Evolutionary conservation across 2,329 filamentous ascomycete species (phyloP), one percentile per base, ranked within the genome.

Genomic region (Paradendryphiella salina): DNA sequence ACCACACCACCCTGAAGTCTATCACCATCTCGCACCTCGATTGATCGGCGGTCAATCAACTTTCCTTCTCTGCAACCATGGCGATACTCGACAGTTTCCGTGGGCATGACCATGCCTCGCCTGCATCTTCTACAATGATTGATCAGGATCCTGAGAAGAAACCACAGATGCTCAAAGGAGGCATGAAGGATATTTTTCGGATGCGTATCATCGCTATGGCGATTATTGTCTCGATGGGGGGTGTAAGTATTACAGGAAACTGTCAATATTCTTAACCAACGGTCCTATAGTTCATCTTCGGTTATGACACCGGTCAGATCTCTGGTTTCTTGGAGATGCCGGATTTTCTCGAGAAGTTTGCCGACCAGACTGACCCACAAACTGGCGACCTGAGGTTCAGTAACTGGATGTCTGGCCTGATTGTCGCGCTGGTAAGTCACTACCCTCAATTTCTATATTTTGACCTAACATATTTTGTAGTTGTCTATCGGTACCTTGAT

Each of bases 401-500:
- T n/a, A 67, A 72, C 34, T 61, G 59, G 32, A 63, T 68, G 29
- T 66, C 63, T 28, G 70, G 70, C 18, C 61, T 69, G 15, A 73
- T 73, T 32, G 70, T 73, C 21, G 70, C 62, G 10, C 48, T 72
- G 38, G 64, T 71, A 56, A 57, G 64, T 57, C 18, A 3, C 18
- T 15, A n/a, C 20, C 15, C 2, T 23, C 3, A 8, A 4, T 9
- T 32, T 21, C 15, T 14, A 11, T n/a, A n/a, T 21, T 26, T 21
- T 15, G 36, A 47, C 2, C 29, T 39, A 14, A 32, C 20, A 15
- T 9, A 17, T 20, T 21, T 31, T 58, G 29, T 34, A 68, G 65
- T 78, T 90, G 13, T 90, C 86, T 0, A 85, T 86, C 17, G 88
- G 88, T 23, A 90, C 87, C 5, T 88, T 91, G 68, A 83, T 90